These are phyloP conservation scores for Hebeloma cylindrosporum DNA, from an alignment of 768 basidiomycete genomes.

Conservation along the genomic window DNA sequence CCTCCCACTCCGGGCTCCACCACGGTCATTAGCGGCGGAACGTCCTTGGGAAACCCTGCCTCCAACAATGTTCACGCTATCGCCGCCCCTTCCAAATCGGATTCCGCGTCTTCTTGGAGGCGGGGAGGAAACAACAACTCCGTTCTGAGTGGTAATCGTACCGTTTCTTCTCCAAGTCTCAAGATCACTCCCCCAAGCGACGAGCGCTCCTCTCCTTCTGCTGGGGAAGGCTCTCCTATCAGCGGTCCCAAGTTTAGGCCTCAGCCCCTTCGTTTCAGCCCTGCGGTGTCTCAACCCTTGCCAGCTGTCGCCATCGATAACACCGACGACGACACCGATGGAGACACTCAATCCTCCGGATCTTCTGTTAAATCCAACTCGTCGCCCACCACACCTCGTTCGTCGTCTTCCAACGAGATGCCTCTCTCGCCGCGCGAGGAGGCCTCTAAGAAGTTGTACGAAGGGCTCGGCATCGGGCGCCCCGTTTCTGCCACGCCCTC, in stretches of 20 bases:
- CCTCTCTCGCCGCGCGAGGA: conserved; percentile 86
- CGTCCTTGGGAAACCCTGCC: conserved; percentile 57
- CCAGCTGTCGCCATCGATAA: conserved; percentile 59
- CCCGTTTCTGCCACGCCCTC: conserved; percentile 47
- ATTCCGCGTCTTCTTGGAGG: conserved; percentile 78
- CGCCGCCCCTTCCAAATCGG: conserved; percentile 71
- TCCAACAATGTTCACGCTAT: conserved; percentile 38
- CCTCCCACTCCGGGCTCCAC: conserved; percentile 62
- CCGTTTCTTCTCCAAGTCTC: conserved; percentile 62
- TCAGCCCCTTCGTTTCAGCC: conserved; percentile 64
- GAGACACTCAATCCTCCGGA: conserved; percentile 56
- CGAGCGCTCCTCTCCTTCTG: conserved; percentile 43
- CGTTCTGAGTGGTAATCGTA: conserved; percentile 63
- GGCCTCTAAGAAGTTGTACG: conserved; percentile 82
- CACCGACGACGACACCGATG: conserved; percentile 53
- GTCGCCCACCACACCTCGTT: conserved; percentile 78
- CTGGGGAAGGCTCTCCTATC: conserved; percentile 16
- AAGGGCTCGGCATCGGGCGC: conserved; percentile 84
- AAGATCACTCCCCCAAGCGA: conserved; percentile 73
- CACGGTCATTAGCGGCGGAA: conserved; percentile 72
- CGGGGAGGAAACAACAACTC: conserved; percentile 73
- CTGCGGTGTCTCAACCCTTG: conserved; percentile 49
- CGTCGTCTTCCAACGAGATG: conserved; percentile 58
- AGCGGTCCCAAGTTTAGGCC: conserved; percentile 51
- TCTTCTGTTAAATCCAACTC: conserved; percentile 61